Conservation (phyloP, 129 eudicot species). For the carrot (Daucus carota) region DH1_v3.0 NC_030381.2:46876501-46877000, state of each 20-base stretch:
- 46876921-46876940: conserved; percentile 42
- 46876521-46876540: conserved; percentile 54
- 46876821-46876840: conserved; percentile 72
- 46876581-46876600: conserved; percentile 77
- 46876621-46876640: conserved; percentile 81
- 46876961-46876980: conserved; percentile 58
- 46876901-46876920: conserved; percentile 45
- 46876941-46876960: conserved; percentile 40
- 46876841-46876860: conserved; percentile 62
- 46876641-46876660: conserved; percentile 77
- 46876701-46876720: conserved; percentile 57
- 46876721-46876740: conserved; percentile 91
- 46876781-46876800: conserved; percentile 78
- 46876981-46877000: conserved; percentile 42
- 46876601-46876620: conserved; percentile 81
- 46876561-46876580: conserved; percentile 56
- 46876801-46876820: conserved; percentile 70
- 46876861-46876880: conserved; percentile 69
- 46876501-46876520: conserved; percentile 46
- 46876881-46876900: conserved; percentile 79
- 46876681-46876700: conserved; percentile 73
- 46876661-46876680: conserved; percentile 61
- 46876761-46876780: conserved; percentile 86
- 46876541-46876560: conserved; percentile 33
- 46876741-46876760: conserved; percentile 76